These are phyloP conservation scores for Ogataea polymorpha DNA, from an alignment of 805 yeast species.

Conservation along the genomic window DNA sequence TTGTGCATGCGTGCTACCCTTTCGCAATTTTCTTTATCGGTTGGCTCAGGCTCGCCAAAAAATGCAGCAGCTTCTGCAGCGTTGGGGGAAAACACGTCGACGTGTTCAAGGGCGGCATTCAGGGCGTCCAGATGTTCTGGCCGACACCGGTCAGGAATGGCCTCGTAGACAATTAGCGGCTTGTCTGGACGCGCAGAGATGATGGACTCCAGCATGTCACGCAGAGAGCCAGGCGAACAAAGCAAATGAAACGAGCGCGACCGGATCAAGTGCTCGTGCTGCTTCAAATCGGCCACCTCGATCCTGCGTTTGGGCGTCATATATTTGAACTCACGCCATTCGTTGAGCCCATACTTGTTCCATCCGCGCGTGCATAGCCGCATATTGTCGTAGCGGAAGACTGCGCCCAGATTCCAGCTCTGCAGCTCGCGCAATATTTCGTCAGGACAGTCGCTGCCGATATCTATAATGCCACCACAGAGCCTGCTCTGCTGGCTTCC, in stretches of 20 bases:
- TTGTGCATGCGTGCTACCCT: slow-evolving; percentile 40
- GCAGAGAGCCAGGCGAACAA: slow-evolving; percentile 65
- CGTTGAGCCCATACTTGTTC: slow-evolving; percentile 66
- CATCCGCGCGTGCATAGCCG: slow-evolving; percentile 79
- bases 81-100: slow-evolving; percentile 77
- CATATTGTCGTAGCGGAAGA: slow-evolving; percentile 47
- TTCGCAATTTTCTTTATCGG: slow-evolving; percentile 38
- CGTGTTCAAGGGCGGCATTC: slow-evolving; percentile 36
- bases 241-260: slow-evolving; percentile 63
- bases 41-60: slow-evolving; percentile 48
- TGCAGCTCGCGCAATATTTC: slow-evolving; percentile 42
- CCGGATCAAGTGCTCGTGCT: slow-evolving; percentile 34
- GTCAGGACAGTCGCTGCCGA: slow-evolving; percentile 73
- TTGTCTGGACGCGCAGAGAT: slow-evolving; percentile 13
- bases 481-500: slow-evolving; percentile 33
- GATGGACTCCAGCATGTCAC: slow-evolving; percentile 41
- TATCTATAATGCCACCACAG: slow-evolving; percentile 72
- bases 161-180: slow-evolving; percentile 75
- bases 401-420: slow-evolving; percentile 60
- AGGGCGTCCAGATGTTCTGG: slow-evolving; percentile 45
- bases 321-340: slow-evolving; percentile 59
- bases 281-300: slow-evolving; percentile 49
- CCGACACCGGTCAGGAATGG: slow-evolving; percentile 72
- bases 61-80: slow-evolving; percentile 76
- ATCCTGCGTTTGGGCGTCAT: slow-evolving; percentile 59